Conservation (phyloP, 2,329 filamentous ascomycete species). For the Monilinia fructicola region DNA sequence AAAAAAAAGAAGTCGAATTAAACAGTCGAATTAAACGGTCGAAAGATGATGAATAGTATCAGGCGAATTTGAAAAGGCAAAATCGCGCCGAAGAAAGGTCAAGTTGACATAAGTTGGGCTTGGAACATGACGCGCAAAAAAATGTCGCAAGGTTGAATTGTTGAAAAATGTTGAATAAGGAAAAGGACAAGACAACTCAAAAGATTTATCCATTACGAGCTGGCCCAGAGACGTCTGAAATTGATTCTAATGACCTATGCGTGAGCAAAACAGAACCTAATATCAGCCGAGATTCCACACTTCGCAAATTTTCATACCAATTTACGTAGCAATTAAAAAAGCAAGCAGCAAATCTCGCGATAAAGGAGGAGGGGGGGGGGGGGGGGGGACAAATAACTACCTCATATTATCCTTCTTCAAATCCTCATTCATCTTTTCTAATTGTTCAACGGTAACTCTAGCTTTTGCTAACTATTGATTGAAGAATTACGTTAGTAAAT, state of each 20-base stretch:
- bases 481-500: constrained; percentile 30
- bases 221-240: constrained; percentile 24
- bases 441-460: constrained; percentile 37
- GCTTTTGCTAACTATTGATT: constrained; percentile 40
- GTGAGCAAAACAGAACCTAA: constrained; percentile 21
- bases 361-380: neutral
- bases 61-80: neutral
- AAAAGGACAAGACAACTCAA: neutral
- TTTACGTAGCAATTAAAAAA: constrained; percentile 20
- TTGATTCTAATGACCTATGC: constrained; percentile 24
- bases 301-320: constrained; percentile 19
- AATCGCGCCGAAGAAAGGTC: neutral
- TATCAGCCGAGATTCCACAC: constrained; percentile 21
- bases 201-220: constrained; percentile 15
- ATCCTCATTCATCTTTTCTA: constrained; percentile 56
- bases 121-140: constrained; percentile 11
- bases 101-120: constrained; percentile 4
- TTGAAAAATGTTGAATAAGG: neutral
- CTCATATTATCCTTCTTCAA: constrained; percentile 54
- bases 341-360: constrained; percentile 21
- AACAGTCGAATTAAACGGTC: constrained; percentile 20
- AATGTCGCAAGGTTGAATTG: neutral
- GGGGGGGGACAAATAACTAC: constrained; percentile 32
- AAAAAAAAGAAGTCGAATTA: constrained; percentile 18
- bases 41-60: constrained; percentile 5